Percentiles rank a stretch among this genome's conserved stretches.
Evolutionary conservation across 768 basidiomycete genomes (phyloP).

Genomic region (Boletus vinaceobasis): DNA sequence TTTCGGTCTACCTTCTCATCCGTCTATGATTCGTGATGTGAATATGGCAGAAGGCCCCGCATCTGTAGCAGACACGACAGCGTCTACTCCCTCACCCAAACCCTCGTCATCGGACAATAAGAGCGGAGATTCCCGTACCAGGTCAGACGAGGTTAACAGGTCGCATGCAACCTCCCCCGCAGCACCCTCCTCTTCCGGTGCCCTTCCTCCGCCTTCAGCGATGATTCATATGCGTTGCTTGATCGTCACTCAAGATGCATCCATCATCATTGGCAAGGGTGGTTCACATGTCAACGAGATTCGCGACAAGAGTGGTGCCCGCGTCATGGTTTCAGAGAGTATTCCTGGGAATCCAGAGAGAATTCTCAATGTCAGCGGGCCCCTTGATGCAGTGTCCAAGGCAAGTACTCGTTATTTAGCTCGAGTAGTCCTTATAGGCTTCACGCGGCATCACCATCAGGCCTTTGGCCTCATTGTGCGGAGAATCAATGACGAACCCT

Average conservation of each 20-base stretch:
- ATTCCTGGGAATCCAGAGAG: constrained; percentile 99
- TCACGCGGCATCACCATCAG: constrained; percentile 38
- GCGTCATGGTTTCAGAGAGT: constrained; percentile 96
- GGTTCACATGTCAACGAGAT: constrained; percentile 98
- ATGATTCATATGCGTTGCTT: constrained; percentile 97
- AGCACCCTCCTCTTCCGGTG: constrained; percentile 45
- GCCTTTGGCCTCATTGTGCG: constrained; percentile 98
- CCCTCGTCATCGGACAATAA: constrained; percentile 41
- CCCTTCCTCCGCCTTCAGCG: constrained; percentile 59
- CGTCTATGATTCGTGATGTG: constrained; percentile 50
- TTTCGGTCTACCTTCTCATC: constrained; percentile 37
- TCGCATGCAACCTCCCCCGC: constrained; percentile 48
- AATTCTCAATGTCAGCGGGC: constrained; percentile 93
- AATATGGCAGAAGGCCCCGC: constrained; percentile 55
- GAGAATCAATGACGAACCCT: constrained; percentile 98
- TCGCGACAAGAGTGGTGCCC: constrained; percentile 93
- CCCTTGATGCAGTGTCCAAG: constrained; percentile 98
- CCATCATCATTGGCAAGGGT: constrained; percentile 96
- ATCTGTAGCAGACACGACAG: constrained; percentile 41
- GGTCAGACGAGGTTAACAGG: constrained; percentile 36
- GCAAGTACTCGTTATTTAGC: constrained; percentile 39
- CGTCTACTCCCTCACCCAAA: constrained; percentile 57
- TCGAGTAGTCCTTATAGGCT: neutral
- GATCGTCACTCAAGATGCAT: constrained; percentile 98
- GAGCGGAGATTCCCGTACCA: constrained; percentile 38